Conservation (phyloP, 2,329 filamentous ascomycete genomes). For the Trichoderma sp. region DNA sequence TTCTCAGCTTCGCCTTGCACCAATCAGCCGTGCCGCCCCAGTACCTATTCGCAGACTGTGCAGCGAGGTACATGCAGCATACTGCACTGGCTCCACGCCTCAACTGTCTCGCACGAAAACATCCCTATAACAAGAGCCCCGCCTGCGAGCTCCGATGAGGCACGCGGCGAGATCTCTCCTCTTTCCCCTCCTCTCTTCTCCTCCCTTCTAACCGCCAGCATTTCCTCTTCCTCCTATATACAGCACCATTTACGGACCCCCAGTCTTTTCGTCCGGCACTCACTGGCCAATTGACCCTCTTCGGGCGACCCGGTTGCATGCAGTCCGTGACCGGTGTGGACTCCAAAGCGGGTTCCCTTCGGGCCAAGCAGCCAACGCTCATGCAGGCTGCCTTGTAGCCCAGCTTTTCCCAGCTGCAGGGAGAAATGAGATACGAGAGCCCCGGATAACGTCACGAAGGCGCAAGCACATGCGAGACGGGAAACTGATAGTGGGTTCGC, state of each 20-base stretch:
- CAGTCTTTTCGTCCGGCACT: neutral
- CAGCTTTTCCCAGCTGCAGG: neutral
- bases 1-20: neutral
- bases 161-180: neutral
- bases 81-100: neutral
- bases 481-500: neutral
- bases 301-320: neutral
- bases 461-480: slow-evolving; percentile 1
- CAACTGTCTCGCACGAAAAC: neutral
- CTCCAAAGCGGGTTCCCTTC: neutral
- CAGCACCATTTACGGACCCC: neutral
- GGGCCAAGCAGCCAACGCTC: neutral
- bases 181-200: neutral
- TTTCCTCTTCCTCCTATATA: neutral
- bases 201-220: neutral
- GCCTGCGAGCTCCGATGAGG: slow-evolving; percentile 8
- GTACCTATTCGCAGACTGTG: neutral
- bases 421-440: slow-evolving; percentile 1
- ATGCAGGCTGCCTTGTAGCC: slow-evolving; percentile 14
- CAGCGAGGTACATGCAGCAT: neutral
- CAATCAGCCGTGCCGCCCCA: slow-evolving; percentile 9
- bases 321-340: slow-evolving; percentile 18
- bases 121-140: neutral
- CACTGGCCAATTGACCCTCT: neutral
- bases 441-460: slow-evolving; percentile 14